A percentile compares a stretch with the other conserved stretches of the same genome.
Evolutionary conservation across 495 filamentous ascomycete species (phyloP).

Genomic region (Xylaria nigripes): DNA sequence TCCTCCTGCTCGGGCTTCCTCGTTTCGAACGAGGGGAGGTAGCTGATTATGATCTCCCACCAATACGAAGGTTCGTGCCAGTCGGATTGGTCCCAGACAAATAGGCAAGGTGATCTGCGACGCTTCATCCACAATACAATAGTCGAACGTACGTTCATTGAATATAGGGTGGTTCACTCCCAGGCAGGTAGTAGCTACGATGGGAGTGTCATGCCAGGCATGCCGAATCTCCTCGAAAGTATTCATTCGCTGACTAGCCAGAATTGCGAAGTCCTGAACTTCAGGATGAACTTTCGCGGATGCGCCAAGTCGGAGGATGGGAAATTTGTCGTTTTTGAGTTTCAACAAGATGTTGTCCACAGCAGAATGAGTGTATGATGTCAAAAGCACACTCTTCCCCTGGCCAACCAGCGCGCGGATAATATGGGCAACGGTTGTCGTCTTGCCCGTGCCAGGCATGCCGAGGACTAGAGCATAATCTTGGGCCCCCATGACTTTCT

Average conservation of each 20-base stretch:
- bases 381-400: slow-evolving; percentile 85
- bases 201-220: slow-evolving; percentile 70
- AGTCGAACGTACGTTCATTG: slow-evolving; percentile 83
- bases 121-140: slow-evolving; percentile 96
- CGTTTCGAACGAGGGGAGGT: slow-evolving; percentile 88
- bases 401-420: slow-evolving; percentile 84
- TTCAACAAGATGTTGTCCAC: slow-evolving; percentile 97
- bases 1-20: slow-evolving; percentile 74
- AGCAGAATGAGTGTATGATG: slow-evolving; percentile 93
- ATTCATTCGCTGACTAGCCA: slow-evolving; percentile 60
- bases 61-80: slow-evolving; percentile 87
- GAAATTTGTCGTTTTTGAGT: slow-evolving; percentile 67
- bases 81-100: slow-evolving; percentile 85
- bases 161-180: slow-evolving; percentile 85
- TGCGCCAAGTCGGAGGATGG: slow-evolving; percentile 75
- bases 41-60: slow-evolving; percentile 96
- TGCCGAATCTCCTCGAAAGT: slow-evolving; percentile 75
- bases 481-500: slow-evolving; percentile 88
- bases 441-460: slow-evolving; percentile 98
- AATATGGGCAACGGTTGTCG: slow-evolving; percentile 94
- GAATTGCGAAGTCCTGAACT: slow-evolving; percentile 70
- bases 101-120: slow-evolving; percentile 95
- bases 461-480: slow-evolving; percentile 94
- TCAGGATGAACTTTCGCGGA: slow-evolving; percentile 78
- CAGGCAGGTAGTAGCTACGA: slow-evolving; percentile 92